These are phyloP conservation scores for Aspergillus brunneoviolaceus DNA, from an alignment of 2,329 filamentous ascomycete genomes.

Conservation along the genomic window DNA sequence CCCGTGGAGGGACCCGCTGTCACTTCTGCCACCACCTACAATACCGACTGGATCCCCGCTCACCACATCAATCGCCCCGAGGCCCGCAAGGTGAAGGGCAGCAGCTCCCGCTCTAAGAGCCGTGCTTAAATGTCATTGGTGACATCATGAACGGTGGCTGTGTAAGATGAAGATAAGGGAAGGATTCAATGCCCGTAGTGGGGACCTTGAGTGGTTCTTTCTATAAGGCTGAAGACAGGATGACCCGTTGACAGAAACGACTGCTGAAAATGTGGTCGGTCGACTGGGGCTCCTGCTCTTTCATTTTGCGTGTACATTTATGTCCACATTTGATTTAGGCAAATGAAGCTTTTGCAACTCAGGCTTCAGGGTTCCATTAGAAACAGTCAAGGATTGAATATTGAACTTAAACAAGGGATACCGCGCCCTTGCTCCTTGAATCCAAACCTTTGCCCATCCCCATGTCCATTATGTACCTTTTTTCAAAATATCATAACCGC, in stretches of 20 bases:
- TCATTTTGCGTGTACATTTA: conserved; percentile 27
- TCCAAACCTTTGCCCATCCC: neutral
- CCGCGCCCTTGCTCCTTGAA: neutral
- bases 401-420: neutral
- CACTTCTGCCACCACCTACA: conserved; percentile 72
- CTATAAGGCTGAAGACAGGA: conserved; percentile 10
- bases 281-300: conserved; percentile 15
- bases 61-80: conserved; percentile 85
- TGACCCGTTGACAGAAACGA: conserved; percentile 13
- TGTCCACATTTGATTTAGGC: conserved; percentile 16
- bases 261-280: conserved; percentile 25
- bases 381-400: conserved; percentile 5
- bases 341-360: conserved; percentile 16
- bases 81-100: conserved; percentile 60
- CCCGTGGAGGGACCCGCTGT: conserved; percentile 68
- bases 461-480: neutral
- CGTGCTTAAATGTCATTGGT: conserved; percentile 28
- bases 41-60: conserved; percentile 90
- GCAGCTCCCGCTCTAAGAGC: conserved; percentile 36
- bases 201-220: conserved; percentile 11
- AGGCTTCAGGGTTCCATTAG: conserved; percentile 5
- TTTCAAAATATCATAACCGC: conserved; percentile 48
- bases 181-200: conserved; percentile 8
- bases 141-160: conserved; percentile 5
- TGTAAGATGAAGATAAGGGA: conserved; percentile 6